A percentile compares a stretch with the other conserved stretches of the same genome.
Conservation (phyloP, 2,329 filamentous ascomycete species). For the Emmonsiellopsis sp. region DNA sequence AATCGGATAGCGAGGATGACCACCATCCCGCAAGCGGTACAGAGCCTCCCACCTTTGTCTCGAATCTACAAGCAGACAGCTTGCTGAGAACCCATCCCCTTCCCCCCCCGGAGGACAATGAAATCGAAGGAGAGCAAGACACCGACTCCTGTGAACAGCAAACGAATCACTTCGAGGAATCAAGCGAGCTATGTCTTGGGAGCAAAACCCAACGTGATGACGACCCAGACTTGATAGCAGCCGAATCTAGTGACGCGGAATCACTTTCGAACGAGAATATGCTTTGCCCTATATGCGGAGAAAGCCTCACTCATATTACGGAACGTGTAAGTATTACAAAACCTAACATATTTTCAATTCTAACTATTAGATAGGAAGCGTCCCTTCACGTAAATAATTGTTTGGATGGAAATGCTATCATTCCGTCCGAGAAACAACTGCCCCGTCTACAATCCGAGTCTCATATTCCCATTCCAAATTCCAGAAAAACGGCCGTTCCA, state of each 20-base stretch:
- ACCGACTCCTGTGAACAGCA: neutral
- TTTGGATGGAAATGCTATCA: constrained; percentile 68
- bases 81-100: neutral
- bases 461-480: constrained; percentile 41
- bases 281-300: constrained; percentile 70
- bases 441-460: constrained; percentile 10
- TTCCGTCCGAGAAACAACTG: constrained; percentile 16
- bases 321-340: constrained; percentile 19
- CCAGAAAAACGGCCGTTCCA: constrained; percentile 60
- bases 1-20: constrained; percentile 48
- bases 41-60: constrained; percentile 17
- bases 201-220: neutral
- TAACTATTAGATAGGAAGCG: constrained; percentile 49
- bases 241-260: constrained; percentile 30
- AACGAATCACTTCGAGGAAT: neutral
- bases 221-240: constrained; percentile 20
- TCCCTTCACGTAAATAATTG: constrained; percentile 87
- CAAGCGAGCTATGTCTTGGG: neutral
- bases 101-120: neutral
- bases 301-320: constrained; percentile 51
- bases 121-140: neutral
- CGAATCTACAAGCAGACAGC: constrained; percentile 24
- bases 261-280: constrained; percentile 34
- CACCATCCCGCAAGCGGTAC: constrained; percentile 56
- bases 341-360: constrained; percentile 1